Evolutionary conservation across 139 green algal genomes (phyloP).

Genomic region (Coelastrella sp.): DNA sequence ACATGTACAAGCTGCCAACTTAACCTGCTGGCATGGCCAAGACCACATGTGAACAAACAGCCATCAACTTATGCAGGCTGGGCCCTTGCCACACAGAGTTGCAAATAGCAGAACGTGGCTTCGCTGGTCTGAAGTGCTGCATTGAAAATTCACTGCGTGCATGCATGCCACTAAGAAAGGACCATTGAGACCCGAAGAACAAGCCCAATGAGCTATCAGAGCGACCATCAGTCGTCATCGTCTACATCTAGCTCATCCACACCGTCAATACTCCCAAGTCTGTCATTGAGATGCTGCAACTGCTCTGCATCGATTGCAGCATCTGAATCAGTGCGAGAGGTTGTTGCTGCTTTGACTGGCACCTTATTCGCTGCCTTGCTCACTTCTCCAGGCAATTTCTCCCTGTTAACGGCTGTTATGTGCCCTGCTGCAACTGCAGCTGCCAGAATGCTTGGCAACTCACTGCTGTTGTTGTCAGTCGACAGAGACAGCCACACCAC

Average conservation of each 20-base stretch:
- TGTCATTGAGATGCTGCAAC: not conserved
- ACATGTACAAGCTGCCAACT: no score
- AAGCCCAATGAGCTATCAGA: no score
- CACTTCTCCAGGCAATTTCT: not conserved
- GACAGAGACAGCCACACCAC: constrained; percentile 7
- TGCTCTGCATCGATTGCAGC: constrained; percentile 6
- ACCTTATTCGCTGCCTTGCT: not conserved
- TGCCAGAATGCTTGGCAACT: not conserved
- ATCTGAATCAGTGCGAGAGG: constrained; percentile 1
- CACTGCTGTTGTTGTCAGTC: not conserved
- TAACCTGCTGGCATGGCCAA: no score
- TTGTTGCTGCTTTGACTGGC: constrained; percentile 1
- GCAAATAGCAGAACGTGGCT: no score
- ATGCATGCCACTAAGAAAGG: no score
- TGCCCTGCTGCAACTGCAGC: constrained; percentile 34
- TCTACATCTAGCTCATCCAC: constrained; percentile 37
- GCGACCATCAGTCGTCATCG: not conserved
- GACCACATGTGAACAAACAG: no score
- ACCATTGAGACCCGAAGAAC: no score
- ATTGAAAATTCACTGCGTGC: no score
- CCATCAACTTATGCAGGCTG: no score
- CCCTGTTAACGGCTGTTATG: constrained; percentile 30
- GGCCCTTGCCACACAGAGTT: no score
- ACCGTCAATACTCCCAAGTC: not conserved
- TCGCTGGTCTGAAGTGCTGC: no score